Conservation (phyloP, 1,284 basidiomycete species). For the Fomitiporia mediterranea region DNA sequence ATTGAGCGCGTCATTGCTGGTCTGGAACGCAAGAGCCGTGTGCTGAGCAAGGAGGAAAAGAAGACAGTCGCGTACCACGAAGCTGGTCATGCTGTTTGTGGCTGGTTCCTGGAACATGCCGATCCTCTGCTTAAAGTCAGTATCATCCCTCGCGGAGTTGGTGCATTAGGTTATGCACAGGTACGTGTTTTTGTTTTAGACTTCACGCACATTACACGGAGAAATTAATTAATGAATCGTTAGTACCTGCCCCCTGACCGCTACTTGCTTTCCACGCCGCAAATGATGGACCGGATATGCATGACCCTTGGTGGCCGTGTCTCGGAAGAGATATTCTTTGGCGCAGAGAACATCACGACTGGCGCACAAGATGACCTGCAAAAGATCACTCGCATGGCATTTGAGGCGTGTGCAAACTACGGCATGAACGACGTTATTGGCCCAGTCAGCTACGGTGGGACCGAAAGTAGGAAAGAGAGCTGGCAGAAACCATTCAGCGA, state of each 20-base stretch:
- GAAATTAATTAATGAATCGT: constrained; percentile 13
- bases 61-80: constrained; percentile 99
- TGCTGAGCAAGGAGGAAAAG: constrained; percentile 95
- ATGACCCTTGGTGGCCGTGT: constrained; percentile 99
- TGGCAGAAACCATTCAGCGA: constrained; percentile 99
- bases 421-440: constrained; percentile 96
- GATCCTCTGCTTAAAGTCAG: constrained; percentile 97
- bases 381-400: constrained; percentile 98
- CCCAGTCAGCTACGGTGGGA: constrained; percentile 91
- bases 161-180: constrained; percentile 95
- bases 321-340: constrained; percentile 98
- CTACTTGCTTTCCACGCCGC: constrained; percentile 92
- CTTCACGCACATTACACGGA: constrained; percentile 6
- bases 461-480: constrained; percentile 76
- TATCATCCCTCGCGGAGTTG: constrained; percentile 96
- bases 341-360: constrained; percentile 88
- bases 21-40: constrained; percentile 91
- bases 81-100: constrained; percentile 96
- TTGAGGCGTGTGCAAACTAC: constrained; percentile 91
- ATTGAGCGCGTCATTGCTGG: constrained; percentile 99
- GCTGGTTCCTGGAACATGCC: constrained; percentile 97
- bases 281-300: constrained; percentile 94
- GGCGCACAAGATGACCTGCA: constrained; percentile 97
- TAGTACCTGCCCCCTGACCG: constrained; percentile 95
- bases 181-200: constrained; percentile 37